A percentile compares a stretch with the other conserved stretches of the same genome.
These are phyloP conservation scores for Fulvia fulva DNA, from an alignment of 2,329 filamentous ascomycete genomes.

Conservation along the genomic window DNA sequence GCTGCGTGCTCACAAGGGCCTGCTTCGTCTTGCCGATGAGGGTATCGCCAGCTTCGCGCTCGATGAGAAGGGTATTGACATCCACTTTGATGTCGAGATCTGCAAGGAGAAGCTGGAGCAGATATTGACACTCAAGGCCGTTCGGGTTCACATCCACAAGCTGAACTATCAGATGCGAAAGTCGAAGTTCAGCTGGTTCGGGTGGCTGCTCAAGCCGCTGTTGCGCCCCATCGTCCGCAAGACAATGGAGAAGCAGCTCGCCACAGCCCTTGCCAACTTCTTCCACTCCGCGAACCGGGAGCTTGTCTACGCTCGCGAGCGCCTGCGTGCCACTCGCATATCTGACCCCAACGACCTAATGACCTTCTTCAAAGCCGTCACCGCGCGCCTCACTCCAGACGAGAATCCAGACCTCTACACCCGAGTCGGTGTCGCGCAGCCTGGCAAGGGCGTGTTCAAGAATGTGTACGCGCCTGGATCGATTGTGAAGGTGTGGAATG, in stretches of 20 bases:
- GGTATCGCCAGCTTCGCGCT: slow-evolving; percentile 83
- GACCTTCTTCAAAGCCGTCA: slow-evolving; percentile 78
- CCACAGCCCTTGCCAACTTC: slow-evolving; percentile 63
- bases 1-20: slow-evolving; percentile 71
- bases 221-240: slow-evolving; percentile 76
- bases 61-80: slow-evolving; percentile 81
- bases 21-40: slow-evolving; percentile 72
- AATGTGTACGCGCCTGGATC: slow-evolving; percentile 86
- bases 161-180: slow-evolving; percentile 73
- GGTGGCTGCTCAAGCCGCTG: slow-evolving; percentile 80
- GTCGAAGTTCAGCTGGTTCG: slow-evolving; percentile 71
- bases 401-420: slow-evolving; percentile 74
- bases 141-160: slow-evolving; percentile 80
- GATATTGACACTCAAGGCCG: slow-evolving; percentile 70
- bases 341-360: slow-evolving; percentile 72
- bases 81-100: slow-evolving; percentile 80
- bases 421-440: slow-evolving; percentile 64
- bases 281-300: slow-evolving; percentile 77
- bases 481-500: slow-evolving; percentile 83
- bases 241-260: slow-evolving; percentile 74
- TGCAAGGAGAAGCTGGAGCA: slow-evolving; percentile 73
- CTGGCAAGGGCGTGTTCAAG: slow-evolving; percentile 65
- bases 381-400: slow-evolving; percentile 68
- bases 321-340: slow-evolving; percentile 79
- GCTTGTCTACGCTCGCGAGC: slow-evolving; percentile 78